These are phyloP conservation scores for Pseudopithomyces chartarum DNA, from an alignment of 2,329 filamentous ascomycete genomes.

Conservation along the genomic window DNA sequence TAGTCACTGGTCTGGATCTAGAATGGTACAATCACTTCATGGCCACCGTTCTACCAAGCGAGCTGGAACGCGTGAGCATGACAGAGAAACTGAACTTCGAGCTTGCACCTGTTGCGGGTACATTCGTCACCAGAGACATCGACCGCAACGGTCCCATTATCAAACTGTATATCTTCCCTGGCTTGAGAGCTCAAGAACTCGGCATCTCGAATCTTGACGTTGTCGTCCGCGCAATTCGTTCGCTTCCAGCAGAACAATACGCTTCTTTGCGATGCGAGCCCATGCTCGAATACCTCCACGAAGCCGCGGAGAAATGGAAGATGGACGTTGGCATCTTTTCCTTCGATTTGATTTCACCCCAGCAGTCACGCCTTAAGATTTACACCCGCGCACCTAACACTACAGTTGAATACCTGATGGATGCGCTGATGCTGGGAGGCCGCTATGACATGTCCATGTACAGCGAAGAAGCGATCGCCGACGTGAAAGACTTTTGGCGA, in stretches of 20 bases:
- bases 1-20: conserved; percentile 15
- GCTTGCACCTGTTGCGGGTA: conserved; percentile 16
- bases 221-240: conserved; percentile 9
- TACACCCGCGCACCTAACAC: conserved; percentile 17
- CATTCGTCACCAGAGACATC: conserved; percentile 17
- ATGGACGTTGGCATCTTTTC: conserved; percentile 17
- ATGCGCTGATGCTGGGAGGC: conserved; percentile 15
- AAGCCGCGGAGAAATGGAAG: conserved; percentile 6
- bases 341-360: conserved; percentile 15
- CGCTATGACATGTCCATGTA: conserved; percentile 15
- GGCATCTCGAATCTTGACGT: conserved; percentile 13
- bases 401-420: conserved; percentile 16
- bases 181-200: conserved; percentile 13
- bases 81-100: conserved; percentile 13
- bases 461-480: conserved; percentile 12
- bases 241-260: conserved; percentile 4
- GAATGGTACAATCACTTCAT: conserved; percentile 17
- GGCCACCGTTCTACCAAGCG: conserved; percentile 8
- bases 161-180: conserved; percentile 17
- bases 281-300: conserved; percentile 4
- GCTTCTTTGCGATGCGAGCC: background rate
- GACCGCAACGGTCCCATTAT: conserved; percentile 14
- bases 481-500: conserved; percentile 15
- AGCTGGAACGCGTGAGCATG: conserved; percentile 12
- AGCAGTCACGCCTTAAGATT: conserved; percentile 15